phyloP scores from a whole-genome alignment of 108 stramenopile species.

The Skeletonema tropicum region DNA sequence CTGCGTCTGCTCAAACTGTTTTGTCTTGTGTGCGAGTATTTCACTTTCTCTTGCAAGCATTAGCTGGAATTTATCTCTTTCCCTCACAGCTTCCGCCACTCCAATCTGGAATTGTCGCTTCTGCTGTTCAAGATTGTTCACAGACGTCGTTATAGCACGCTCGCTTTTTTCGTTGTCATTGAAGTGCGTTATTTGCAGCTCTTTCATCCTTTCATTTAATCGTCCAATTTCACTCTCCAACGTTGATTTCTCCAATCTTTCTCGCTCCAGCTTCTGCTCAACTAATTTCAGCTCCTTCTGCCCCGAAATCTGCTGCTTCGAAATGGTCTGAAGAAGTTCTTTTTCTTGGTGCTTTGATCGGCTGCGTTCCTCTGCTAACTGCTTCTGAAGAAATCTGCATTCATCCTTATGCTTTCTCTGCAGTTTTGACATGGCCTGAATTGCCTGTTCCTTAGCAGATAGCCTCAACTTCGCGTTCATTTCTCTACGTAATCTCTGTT shows the following conservation, averaged over 20 bases:
- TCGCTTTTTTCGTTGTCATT: conserved; percentile 20
- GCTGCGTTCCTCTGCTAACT: conserved; percentile 23
- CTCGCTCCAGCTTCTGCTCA: conserved; percentile 4
- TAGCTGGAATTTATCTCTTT: not conserved
- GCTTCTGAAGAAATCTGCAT: conserved; percentile 14
- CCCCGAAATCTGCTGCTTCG: conserved; percentile 2
- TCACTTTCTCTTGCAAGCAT: not conserved
- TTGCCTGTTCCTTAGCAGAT: conserved; percentile 45
- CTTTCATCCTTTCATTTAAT: conserved; percentile 24
- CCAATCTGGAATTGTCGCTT: conserved; percentile 21
- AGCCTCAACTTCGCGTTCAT: conserved; percentile 40
- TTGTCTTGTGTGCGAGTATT: conserved; percentile 5
- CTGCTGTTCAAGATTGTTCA: conserved; percentile 22
- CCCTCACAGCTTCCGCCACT: not conserved
- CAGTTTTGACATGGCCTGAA: conserved; percentile 18
- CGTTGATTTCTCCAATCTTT: conserved; percentile 17
- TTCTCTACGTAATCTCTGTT: conserved; percentile 34
- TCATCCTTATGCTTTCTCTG: conserved; percentile 36
- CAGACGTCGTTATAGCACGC: not conserved
- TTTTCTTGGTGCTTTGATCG: conserved; percentile 4
- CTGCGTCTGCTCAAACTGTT: conserved; percentile 2
- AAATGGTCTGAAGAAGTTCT: conserved; percentile 14
- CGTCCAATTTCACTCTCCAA: conserved; percentile 28
- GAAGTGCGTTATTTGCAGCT: conserved; percentile 19
- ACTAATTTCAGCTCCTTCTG: conserved; percentile 16